Evolutionary conservation across 306 rosid genomes (phyloP), one percentile per base, ranked within the genome.

Genomic region (Cucumis hystrix): DNA sequence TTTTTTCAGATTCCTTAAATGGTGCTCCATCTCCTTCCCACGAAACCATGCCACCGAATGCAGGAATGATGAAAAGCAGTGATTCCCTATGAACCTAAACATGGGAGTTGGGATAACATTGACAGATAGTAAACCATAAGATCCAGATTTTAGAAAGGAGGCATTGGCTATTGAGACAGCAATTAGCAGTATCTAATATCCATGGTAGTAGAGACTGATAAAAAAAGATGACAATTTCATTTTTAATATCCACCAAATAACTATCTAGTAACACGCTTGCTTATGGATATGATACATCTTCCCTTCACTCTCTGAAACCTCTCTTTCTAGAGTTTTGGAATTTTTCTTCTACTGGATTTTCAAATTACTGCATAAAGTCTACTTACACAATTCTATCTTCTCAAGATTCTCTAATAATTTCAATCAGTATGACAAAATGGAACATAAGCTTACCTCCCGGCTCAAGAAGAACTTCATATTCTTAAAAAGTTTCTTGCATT

Each of bases 21-120:
- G 99, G 99, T 67, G 93, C 93, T 6, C 89, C 97, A 51, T 90
- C 87, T 55, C 99, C 97, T 75, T 92, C 96, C 99, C 99, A 92
- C 51, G 97, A 95, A 79, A 95, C 96, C 58, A 65, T 75, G 58
- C 99, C 99, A 21, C 97, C 99, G 87, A 95, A 95, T 63, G 97
- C 92, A 83, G 97, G 93, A 88, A 95, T 88, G 66, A 92, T 82
- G 70, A 92, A 89, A 76, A 90, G 93, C 82, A 95, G 83, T 1
- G 97, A 89, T 82, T 95, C 99, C 86, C 97, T 87, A 17, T 92
- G 96, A 79, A 86, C 96, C 99, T 95, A 87, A 67, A 79, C 20
- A 75, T 17, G 54, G 58, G 21, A 74, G 60, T 55, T 79, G 18
- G 57, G 57, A 21, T 5, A 45, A 25, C 15, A 67, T 37, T 33